Evolutionary conservation across 495 filamentous ascomycete species (phyloP).

Genomic region (Talaromyces liani): DNA sequence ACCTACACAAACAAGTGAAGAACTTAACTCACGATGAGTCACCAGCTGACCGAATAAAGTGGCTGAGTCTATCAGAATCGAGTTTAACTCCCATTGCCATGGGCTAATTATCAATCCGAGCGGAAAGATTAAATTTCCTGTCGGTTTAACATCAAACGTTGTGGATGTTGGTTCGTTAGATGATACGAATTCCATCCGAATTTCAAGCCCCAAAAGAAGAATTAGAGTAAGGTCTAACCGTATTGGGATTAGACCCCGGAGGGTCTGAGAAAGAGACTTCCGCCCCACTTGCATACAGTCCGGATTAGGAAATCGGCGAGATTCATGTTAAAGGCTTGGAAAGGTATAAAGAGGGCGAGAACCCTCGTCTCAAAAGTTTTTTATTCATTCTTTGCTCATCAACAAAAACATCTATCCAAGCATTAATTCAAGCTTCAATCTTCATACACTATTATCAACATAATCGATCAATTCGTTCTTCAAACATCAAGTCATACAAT

Average conservation of each 20-base stretch:
- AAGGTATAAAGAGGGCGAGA: neutral
- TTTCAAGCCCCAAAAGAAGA: neutral
- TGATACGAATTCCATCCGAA: neutral
- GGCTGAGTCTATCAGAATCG: neutral
- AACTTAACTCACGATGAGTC: neutral
- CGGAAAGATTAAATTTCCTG: neutral
- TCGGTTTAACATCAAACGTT: neutral
- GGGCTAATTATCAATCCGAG: neutral
- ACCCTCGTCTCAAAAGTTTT: neutral
- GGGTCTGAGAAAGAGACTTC: neutral
- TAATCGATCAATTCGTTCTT: neutral
- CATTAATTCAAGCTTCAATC: neutral
- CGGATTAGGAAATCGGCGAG: neutral
- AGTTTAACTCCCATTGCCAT: neutral
- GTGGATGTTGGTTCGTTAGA: neutral
- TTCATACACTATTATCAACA: neutral
- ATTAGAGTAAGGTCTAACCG: neutral
- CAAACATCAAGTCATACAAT: neutral
- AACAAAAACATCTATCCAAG: neutral
- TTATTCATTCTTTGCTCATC: neutral
- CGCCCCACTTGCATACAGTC: neutral
- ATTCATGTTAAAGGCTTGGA: neutral
- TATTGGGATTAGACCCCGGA: slow-evolving; percentile 1
- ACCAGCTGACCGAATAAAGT: neutral
- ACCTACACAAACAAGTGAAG: too few relatives aligned